Percentiles rank a stretch among this genome's conserved stretches.
Conservation (phyloP, 192 early-diverging fungal species). For the Rhizophagus clarus region DNA sequence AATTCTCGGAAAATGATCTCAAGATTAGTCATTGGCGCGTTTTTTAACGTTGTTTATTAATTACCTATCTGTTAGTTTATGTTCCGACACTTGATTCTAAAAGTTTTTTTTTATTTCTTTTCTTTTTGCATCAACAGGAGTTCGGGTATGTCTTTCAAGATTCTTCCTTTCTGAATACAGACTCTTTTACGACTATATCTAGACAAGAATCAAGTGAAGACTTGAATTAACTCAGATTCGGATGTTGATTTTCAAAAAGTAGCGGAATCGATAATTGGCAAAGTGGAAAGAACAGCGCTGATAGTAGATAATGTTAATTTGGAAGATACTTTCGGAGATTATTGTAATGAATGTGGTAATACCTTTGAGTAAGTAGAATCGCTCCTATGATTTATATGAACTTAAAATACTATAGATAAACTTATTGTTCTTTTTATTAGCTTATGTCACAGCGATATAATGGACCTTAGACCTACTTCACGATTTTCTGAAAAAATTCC, state of each 20-base stretch:
- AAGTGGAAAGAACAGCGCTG: slow-evolving; percentile 26
- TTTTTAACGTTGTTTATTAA: no score
- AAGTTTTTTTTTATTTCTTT: no score
- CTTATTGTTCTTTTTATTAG: background rate
- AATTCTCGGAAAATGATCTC: no score
- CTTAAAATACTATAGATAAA: background rate
- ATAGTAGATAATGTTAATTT: slow-evolving; percentile 19
- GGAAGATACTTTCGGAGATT: slow-evolving; percentile 21
- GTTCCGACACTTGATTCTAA: no score
- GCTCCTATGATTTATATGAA: background rate
- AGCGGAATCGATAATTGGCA: slow-evolving; percentile 29
- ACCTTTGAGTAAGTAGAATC: slow-evolving; percentile 30
- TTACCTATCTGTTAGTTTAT: no score
- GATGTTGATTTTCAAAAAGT: slow-evolving; percentile 21
- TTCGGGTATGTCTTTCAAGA: no score
- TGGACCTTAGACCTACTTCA: slow-evolving; percentile 20
- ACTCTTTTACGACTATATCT: no score
- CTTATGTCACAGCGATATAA: slow-evolving; percentile 31
- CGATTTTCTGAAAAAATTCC: slow-evolving; percentile 13
- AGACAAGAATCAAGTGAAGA: no score
- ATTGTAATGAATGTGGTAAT: slow-evolving; percentile 21
- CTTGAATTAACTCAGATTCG: background rate
- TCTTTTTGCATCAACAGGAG: no score
- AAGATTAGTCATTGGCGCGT: no score
- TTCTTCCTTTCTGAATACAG: no score